Base-by-base conservation (phyloP, 345 rosid species). In the Populus euphratica region DNA sequence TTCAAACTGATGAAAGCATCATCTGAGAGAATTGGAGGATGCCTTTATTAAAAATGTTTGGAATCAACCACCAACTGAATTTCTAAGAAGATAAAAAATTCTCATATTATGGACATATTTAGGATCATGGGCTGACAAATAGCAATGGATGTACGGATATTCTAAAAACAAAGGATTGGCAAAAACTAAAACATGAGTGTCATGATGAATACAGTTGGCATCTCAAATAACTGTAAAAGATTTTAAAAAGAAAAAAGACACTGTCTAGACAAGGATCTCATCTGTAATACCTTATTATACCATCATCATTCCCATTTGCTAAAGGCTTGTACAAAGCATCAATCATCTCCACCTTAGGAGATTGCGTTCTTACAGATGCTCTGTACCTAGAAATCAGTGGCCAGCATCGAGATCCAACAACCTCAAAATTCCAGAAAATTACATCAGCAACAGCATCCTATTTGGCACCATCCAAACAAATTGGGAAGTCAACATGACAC, bases 321-420 rank as follows among this genome's bases (percentile, higher is more conserved):
- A 80, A 80, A 73, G 96, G 98, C 88, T 88, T 86, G 87, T 77
- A 93, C 65, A 96, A 86, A 75, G 97, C 86, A 83, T 96, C 96
- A 76, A 93, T 91, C 92, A 91, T 96, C 90, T 92, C 96, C 78
- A 85, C 63, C 88, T 87, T 92, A 0, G 96, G 89, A 20, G 96
- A 91, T 78, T 95, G 99, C 62, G 91, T 86, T 83, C 97, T 87
- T 68, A 93, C 97, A 80, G 92, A 87, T 80, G 99, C 98, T 81
- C 97, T 87, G 39, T 93, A 95, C 83, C 90, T 89, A 78, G 99
- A 93, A 81, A 95, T 85, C 73, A 83, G 79, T 8, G 99, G 98
- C 98, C 98, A 95, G 62, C 47, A 71, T 47, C 56, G 86, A 62
- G 98, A 95, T 70, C 99, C 96, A 83, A 95, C 99, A 83, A 92